A percentile compares a stretch with the other conserved stretches of the same genome.
Evolutionary conservation across 176 grass and related monocot genomes (phyloP).

Genomic region (Aegilops longissima): DNA sequence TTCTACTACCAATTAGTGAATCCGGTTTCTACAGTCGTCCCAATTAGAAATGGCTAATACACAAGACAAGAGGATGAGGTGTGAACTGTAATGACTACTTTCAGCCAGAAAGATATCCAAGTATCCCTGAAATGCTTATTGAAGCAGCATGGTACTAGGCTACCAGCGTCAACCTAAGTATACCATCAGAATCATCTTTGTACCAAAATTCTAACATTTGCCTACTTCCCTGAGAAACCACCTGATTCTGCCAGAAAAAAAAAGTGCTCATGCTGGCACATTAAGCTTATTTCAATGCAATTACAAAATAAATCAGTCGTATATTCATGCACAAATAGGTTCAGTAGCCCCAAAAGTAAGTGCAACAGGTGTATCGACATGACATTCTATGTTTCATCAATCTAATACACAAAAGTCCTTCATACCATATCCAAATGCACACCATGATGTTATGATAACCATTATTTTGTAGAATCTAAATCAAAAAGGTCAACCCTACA

Average conservation of each 20-base stretch:
- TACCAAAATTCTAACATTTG: neutral
- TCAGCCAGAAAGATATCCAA: constrained; percentile 4
- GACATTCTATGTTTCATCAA: neutral
- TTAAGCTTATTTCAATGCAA: constrained; percentile 17
- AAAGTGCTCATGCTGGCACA: neutral
- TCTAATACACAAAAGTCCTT: neutral
- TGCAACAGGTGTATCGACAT: neutral
- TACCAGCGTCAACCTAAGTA: constrained; percentile 12
- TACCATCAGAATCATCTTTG: neutral
- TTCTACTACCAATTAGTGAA: neutral
- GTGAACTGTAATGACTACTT: neutral
- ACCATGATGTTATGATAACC: constrained; percentile 7
- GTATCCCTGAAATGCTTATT: neutral
- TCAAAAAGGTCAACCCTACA: neutral
- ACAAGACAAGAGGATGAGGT: constrained; percentile 17
- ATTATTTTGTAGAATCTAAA: neutral
- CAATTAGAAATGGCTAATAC: neutral
- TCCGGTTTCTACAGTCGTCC: neutral
- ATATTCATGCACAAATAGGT: neutral
- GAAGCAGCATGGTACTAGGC: constrained; percentile 4
- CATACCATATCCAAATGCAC: constrained; percentile 13
- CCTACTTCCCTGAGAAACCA: constrained; percentile 6
- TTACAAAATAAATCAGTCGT: neutral
- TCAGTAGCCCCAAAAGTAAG: constrained; percentile 6
- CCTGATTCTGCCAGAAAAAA: neutral